phyloP scores from a whole-genome alignment of 305 asterid species.

The Fraxinus angustifolia region DNA sequence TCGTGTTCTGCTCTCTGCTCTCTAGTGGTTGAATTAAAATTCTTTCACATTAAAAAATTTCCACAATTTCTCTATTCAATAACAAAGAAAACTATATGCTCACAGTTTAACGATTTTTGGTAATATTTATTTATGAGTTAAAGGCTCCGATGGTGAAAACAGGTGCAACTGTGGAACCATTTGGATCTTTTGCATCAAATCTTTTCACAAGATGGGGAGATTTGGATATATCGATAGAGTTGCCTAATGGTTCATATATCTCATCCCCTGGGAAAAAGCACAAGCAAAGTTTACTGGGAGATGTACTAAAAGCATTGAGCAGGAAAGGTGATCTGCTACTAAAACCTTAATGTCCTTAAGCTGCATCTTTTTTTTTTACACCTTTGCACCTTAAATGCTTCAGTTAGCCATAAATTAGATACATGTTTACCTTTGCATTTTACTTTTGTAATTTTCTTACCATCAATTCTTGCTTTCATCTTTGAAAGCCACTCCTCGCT shows the following conservation, averaged over 20 bases:
- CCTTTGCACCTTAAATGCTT: neutral
- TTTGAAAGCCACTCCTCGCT: neutral
- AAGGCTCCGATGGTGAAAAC: conserved; percentile 36
- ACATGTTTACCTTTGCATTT: neutral
- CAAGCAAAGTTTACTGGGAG: conserved; percentile 62
- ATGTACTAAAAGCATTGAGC: conserved; percentile 54
- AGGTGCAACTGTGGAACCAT: conserved; percentile 98
- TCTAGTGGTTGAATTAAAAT: neutral
- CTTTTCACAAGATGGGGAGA: conserved; percentile 96
- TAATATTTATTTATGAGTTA: conserved; percentile 15
- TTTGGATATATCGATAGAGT: conserved; percentile 81
- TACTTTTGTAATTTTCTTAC: conserved; percentile 15
- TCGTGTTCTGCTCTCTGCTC: neutral
- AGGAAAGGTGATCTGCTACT: conserved; percentile 51
- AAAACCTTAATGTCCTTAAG: neutral
- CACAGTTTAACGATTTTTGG: neutral
- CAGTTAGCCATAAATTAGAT: neutral
- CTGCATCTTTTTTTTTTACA: neutral
- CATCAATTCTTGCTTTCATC: neutral
- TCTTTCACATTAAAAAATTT: neutral
- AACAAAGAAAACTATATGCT: neutral
- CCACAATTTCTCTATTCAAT: neutral
- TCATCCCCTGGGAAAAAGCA: conserved; percentile 68
- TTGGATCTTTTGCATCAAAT: conserved; percentile 89
- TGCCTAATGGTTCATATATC: conserved; percentile 64